Evolutionary conservation across 106 monocot genomes (phyloP).

Genomic region (Allium fistulosum): DNA sequence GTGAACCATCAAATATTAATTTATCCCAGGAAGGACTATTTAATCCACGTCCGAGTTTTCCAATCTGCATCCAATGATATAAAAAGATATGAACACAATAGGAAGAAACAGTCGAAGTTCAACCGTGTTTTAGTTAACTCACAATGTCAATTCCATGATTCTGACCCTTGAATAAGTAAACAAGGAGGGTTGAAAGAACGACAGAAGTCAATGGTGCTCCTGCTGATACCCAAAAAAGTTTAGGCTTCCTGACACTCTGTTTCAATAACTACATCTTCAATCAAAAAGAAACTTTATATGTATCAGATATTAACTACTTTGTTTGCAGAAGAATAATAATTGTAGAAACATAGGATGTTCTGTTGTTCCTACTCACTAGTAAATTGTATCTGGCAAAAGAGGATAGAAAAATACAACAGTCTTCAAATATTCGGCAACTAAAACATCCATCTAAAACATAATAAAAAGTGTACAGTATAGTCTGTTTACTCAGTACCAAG

Average conservation of each 20-base stretch:
- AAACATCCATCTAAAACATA: no score
- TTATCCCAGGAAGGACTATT: slow-evolving; percentile 18
- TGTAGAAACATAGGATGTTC: no score
- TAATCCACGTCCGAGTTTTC: slow-evolving; percentile 10
- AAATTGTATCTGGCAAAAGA: no score
- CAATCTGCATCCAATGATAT: slow-evolving; percentile 10
- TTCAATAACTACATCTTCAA: slow-evolving; percentile 9
- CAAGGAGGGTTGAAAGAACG: slow-evolving; percentile 64
- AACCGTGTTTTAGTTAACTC: slow-evolving; percentile 4
- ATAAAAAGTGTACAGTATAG: no score
- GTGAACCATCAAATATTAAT: slow-evolving; percentile 11
- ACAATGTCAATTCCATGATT: slow-evolving; percentile 71
- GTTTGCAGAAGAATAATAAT: no score
- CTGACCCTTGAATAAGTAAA: slow-evolving; percentile 55
- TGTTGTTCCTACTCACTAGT: no score
- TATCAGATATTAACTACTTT: no score
- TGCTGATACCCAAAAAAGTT: slow-evolving; percentile 87
- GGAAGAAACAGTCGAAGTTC: not conserved
- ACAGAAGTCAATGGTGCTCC: slow-evolving; percentile 79
- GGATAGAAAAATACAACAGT: no score
- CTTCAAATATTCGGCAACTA: no score
- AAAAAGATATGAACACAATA: not conserved
- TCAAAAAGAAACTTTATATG: not conserved
- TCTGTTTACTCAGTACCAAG: no score
- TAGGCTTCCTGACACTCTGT: slow-evolving; percentile 71